Evolutionary conservation across 129 eudicot genomes (phyloP), one percentile per base, ranked within the genome.

Genomic region (Flaveria linearis): DNA sequence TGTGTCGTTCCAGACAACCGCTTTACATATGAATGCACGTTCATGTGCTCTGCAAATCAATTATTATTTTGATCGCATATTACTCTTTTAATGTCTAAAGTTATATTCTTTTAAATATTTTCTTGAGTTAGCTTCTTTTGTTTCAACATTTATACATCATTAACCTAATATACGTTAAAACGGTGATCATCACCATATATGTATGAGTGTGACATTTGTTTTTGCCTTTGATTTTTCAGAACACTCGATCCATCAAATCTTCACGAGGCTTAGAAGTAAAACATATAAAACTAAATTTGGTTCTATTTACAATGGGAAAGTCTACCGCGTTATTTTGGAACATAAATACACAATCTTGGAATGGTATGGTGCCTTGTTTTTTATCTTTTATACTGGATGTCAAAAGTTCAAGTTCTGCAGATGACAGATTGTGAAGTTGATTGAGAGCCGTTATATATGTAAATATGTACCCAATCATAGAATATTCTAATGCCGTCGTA

Each of bases 1-100:
- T 71, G 36, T 78, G 77, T 78, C 49, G 56, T 70, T 71, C 17
- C 67, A 60, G 67, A 60, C 67, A 60, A 60, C 12, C 11, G 17
- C 45, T 63, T 30, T 28, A 63, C 10, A 63, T 33, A 63, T 63
- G 68, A 63, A 63, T 28, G 43, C 42, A 16, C 17, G 5, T 63
- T 28, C 68, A 30, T 63, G 16, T 30, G 18, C 69, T 63, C 8
- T 63, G 69, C 69, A 14, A 63, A 30, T n/a, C 18, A 15, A 63
- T 63, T 9, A 13, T 61, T 61, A 0, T 13, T 25, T 61, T 61
- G 4, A 26, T 25, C n/a, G 4, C 68, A 28, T 61, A 26, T 61
- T 5, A 5, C 68, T 20, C 15, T 13, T 49, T 56, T 17, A 56
- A 7, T 3, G 26, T 20, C 22, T 1, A 56, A 17, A 56, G 2